These are phyloP conservation scores for Colletotrichum plurivorum DNA, from an alignment of 2,329 filamentous ascomycete genomes.

Conservation along the genomic window DNA sequence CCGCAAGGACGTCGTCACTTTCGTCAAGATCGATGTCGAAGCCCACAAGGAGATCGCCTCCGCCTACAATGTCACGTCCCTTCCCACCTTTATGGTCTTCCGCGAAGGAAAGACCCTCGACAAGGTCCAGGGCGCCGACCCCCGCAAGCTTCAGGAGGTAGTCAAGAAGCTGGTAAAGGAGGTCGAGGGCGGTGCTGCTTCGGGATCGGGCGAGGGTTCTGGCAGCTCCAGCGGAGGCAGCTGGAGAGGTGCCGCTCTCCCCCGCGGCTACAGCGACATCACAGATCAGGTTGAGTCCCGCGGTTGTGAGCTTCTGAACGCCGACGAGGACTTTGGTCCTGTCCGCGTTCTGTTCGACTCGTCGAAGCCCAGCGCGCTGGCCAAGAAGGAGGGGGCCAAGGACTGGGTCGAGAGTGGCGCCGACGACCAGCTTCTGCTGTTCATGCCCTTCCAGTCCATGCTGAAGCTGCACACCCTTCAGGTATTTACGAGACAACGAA, in stretches of 20 bases:
- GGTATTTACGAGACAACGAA: constrained; percentile 55
- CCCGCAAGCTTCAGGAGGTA: constrained; percentile 76
- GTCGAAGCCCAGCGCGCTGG: constrained; percentile 75
- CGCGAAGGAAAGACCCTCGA: constrained; percentile 77
- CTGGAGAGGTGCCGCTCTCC: constrained; percentile 83
- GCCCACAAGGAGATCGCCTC: constrained; percentile 79
- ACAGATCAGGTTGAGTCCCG: constrained; percentile 85
- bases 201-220: constrained; percentile 57
- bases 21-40: constrained; percentile 90
- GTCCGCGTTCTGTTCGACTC: constrained; percentile 82
- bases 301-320: constrained; percentile 89
- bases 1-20: constrained; percentile 80
- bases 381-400: constrained; percentile 68
- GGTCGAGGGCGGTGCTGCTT: constrained; percentile 56
- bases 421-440: constrained; percentile 96
- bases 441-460: constrained; percentile 87
- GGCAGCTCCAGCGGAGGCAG: constrained; percentile 58
- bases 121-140: constrained; percentile 82
- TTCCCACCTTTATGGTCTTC: constrained; percentile 95
- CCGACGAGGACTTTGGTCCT: constrained; percentile 81
- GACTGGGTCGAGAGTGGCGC: constrained; percentile 98
- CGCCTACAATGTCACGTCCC: constrained; percentile 80
- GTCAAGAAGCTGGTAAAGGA: constrained; percentile 80
- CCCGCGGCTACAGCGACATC: constrained; percentile 86
- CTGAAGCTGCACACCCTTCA: constrained; percentile 90